Evolutionary conservation across 768 basidiomycete genomes (phyloP).

Genomic region (Boletus rufocinnamomeus): DNA sequence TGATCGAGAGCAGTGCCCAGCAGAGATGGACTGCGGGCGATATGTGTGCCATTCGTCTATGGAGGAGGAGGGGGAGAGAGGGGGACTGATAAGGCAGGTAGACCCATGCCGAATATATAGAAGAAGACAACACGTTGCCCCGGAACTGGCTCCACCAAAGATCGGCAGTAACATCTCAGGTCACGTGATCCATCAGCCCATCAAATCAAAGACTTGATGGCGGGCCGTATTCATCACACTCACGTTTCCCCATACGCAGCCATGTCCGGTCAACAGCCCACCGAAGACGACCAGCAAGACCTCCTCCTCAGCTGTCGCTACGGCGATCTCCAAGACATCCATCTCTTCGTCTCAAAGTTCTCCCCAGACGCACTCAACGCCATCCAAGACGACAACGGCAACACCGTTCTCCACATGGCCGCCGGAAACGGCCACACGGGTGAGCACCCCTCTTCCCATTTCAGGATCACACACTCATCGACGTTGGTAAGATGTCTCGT

Average conservation of each 20-base stretch:
- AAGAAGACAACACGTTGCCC: too few relatives aligned
- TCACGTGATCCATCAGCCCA: neutral
- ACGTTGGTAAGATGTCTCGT: slow-evolving; percentile 42
- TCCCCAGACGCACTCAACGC: slow-evolving; percentile 49
- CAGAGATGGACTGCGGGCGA: slow-evolving; percentile 62
- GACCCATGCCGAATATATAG: neutral
- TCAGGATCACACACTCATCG: neutral
- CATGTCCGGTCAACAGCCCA: slow-evolving; percentile 25
- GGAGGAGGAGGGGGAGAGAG: neutral
- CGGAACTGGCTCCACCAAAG: too few relatives aligned
- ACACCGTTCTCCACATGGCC: slow-evolving; percentile 83
- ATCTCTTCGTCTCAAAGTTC: slow-evolving; percentile 61
- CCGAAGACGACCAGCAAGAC: slow-evolving; percentile 64
- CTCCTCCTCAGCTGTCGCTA: slow-evolving; percentile 83
- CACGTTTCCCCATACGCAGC: neutral
- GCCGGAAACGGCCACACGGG: slow-evolving; percentile 89
- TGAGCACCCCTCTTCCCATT: slow-evolving; percentile 35
- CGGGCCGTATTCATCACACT: too few relatives aligned
- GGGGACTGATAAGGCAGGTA: neutral
- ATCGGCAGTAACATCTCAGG: too few relatives aligned
- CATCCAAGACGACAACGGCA: slow-evolving; percentile 74
- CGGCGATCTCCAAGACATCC: slow-evolving; percentile 81
- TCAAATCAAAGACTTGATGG: neutral
- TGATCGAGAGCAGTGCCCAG: slow-evolving; percentile 56
- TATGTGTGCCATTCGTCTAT: slow-evolving; percentile 55